Conservation (phyloP, 1,284 basidiomycete genomes). For the Sporisorium reilianum region DNA sequence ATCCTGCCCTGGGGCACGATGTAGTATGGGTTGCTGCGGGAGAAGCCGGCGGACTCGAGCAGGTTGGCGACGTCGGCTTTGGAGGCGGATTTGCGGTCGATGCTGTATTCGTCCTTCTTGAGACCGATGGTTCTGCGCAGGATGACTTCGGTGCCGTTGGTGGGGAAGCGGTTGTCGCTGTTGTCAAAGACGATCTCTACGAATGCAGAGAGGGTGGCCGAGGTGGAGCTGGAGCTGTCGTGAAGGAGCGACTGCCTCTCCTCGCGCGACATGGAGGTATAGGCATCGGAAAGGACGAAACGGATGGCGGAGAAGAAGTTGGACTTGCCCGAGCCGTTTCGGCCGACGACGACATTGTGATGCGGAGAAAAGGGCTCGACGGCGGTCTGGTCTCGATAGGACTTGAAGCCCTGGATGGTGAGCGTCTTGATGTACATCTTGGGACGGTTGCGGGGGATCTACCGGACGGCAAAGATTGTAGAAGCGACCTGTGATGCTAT, state of each 20-base stretch:
- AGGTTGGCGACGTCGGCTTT: constrained; percentile 91
- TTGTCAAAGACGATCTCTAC: constrained; percentile 74
- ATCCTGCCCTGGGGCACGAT: constrained; percentile 99
- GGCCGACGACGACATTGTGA: constrained; percentile 69
- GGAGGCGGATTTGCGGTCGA: constrained; percentile 93
- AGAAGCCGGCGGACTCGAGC: constrained; percentile 82
- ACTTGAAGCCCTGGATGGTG: constrained; percentile 84
- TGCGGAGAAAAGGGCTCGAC: constrained; percentile 73
- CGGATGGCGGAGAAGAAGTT: constrained; percentile 78
- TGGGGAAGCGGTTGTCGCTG: constrained; percentile 81
- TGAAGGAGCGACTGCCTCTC: constrained; percentile 92
- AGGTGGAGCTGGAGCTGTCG: constrained; percentile 87
- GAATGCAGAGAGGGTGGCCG: constrained; percentile 87
- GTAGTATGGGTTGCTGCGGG: constrained; percentile 96
- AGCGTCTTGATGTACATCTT: constrained; percentile 60
- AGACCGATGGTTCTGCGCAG: constrained; percentile 82
- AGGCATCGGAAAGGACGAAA: constrained; percentile 96
- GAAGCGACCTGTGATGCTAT: background rate
- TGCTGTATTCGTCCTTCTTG: constrained; percentile 98
- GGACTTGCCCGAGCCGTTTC: constrained; percentile 70
- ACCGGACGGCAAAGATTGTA: too few species aligned
- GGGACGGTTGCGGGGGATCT: constrained; percentile 4
- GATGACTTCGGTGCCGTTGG: constrained; percentile 62
- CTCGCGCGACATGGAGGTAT: constrained; percentile 92
- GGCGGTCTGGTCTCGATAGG: constrained; percentile 78